Conservation (phyloP, 2,329 filamentous ascomycete species). For the Elsinoe fawcettii region DNA sequence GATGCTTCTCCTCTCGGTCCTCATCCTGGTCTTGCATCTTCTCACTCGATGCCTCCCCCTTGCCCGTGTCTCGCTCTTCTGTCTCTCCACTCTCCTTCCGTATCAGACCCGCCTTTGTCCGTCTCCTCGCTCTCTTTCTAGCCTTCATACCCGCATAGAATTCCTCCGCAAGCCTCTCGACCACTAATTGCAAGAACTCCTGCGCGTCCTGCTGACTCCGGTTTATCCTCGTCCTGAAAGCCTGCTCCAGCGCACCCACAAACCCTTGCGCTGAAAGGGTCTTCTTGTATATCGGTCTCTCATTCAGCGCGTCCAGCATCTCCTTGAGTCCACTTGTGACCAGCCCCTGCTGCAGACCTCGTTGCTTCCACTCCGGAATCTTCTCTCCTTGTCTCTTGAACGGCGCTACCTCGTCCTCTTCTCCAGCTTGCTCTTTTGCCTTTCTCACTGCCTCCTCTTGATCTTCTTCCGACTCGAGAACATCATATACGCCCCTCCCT, state of each 20-base stretch:
- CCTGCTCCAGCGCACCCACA: conserved; percentile 71
- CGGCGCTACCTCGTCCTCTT: conserved; percentile 44
- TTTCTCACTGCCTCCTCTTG: conserved; percentile 54
- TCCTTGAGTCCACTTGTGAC: conserved; percentile 86
- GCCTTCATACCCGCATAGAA: conserved; percentile 79
- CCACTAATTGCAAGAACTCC: conserved; percentile 90
- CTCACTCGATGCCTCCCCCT: neutral
- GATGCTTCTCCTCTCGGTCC: conserved; percentile 26
- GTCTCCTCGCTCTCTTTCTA: conserved; percentile 47
- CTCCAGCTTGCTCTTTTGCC: conserved; percentile 34
- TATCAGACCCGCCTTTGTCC: conserved; percentile 14
- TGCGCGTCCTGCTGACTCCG: conserved; percentile 95
- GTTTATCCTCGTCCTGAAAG: conserved; percentile 85
- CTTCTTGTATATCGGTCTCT: conserved; percentile 87
- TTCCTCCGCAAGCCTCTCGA: conserved; percentile 86
- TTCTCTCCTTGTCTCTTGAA: conserved; percentile 48
- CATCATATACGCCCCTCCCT: conserved; percentile 64
- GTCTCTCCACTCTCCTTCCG: neutral
- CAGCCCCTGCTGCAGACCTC: conserved; percentile 65
- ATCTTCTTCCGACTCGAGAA: conserved; percentile 21
- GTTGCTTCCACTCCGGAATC: conserved; percentile 40
- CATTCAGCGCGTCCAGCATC: conserved; percentile 85
- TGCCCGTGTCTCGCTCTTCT: neutral
- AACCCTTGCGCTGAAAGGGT: conserved; percentile 84
- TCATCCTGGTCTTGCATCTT: neutral